Conservation (phyloP, 768 basidiomycete species). For the Xerocomellus intermedius region DNA sequence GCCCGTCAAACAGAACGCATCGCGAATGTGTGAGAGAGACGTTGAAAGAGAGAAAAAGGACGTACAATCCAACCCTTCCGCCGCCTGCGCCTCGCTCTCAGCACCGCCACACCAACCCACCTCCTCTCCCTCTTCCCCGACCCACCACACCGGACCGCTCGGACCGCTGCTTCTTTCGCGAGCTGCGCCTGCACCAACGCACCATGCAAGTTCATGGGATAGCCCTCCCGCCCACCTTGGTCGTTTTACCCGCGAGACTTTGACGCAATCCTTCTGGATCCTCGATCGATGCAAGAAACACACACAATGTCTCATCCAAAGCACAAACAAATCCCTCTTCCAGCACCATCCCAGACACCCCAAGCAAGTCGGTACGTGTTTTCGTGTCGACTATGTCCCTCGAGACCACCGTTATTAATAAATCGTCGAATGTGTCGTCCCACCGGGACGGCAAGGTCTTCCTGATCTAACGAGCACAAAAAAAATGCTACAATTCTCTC, state of each 20-base stretch:
- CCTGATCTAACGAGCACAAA: too few species aligned
- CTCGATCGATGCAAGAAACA: slow-evolving; percentile 73
- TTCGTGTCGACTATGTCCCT: too few species aligned
- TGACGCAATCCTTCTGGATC: slow-evolving; percentile 66
- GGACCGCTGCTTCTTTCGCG: slow-evolving; percentile 81
- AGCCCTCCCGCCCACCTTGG: slow-evolving; percentile 40
- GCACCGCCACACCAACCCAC: slow-evolving; percentile 81
- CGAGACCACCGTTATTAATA: slow-evolving; percentile 73
- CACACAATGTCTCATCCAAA: slow-evolving; percentile 70
- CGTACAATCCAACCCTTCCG: slow-evolving; percentile 58
- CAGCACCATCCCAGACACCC: too few species aligned
- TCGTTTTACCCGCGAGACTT: slow-evolving; percentile 76
- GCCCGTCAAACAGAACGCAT: background rate
- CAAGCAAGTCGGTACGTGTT: too few species aligned
- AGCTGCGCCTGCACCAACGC: slow-evolving; percentile 82
- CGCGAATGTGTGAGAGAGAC: background rate
- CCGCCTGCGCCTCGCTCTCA: slow-evolving; percentile 69
- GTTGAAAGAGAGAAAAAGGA: too few species aligned
- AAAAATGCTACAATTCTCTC: too few species aligned
- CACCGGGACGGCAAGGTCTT: slow-evolving; percentile 68
- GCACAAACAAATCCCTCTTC: slow-evolving; percentile 74
- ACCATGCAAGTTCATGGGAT: slow-evolving; percentile 84
- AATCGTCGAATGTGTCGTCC: slow-evolving; percentile 82
- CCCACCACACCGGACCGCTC: too few species aligned
- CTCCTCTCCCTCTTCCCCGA: too few species aligned